Evolutionary conservation across 164 flowering plant species (phyloP), one percentile per base, ranked within the genome.

Genomic region (Sextonia rubra): DNA sequence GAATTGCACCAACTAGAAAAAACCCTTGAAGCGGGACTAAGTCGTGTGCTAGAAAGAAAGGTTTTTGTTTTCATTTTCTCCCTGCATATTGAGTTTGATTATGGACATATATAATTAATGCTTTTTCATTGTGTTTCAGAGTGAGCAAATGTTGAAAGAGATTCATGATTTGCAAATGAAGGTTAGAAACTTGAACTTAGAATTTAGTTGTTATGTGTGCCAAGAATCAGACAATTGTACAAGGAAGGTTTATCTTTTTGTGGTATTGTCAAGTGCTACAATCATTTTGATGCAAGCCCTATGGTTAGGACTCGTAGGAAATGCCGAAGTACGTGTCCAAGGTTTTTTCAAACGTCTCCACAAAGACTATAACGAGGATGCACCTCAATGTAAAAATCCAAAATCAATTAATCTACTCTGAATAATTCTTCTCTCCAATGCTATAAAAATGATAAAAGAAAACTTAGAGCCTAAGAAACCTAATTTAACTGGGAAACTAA

Each of bases 31-130:
- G 69, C 77, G 60, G 99, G 98, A 60, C 78, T 94, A 69, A 80
- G 79, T 71, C 90, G 91, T 12, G 92, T 94, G 25, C 77, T 94
- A 0, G 87, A 90, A 60, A 86, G 79, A 66, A 94, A 94, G 94
- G 99, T 94, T 22, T 20, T 71, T 44, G 22, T 7, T 37, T 68
- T 23, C 12, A 20, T 61, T 20, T 48, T 3, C 18, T 60, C 12
- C 23, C 37, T 23, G 56, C 9, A 66, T 23, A 2, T 58, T 70
- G 2, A 25, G 18, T 25, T 58, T 14, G 9, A 55, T 32, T 17
- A 64, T 14, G 23, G 6, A 64, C 30, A 3, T 11, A n/a, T 14
- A 6, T 17, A 15, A 17, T 17, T 52, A 3, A 52, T 15, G 58
- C n/a, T 3, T 52, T 18, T 15, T 52, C 58, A 52, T 52, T 47